Evolutionary conservation across 805 yeast species (phyloP).

Genomic region (Candida lessepsii): DNA sequence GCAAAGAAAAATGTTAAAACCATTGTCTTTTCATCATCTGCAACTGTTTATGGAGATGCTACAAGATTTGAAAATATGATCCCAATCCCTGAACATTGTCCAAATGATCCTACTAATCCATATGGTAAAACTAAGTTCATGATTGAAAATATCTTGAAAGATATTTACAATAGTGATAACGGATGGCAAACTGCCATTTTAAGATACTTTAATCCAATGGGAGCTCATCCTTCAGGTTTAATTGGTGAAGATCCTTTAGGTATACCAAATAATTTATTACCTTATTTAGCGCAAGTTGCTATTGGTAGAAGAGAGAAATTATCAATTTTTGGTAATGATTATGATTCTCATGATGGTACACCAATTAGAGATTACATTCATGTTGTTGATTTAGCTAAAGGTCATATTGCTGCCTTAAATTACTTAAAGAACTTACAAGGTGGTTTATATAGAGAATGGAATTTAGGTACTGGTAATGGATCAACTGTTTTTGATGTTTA

Average conservation of each 20-base stretch:
- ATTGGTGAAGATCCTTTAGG: constrained; percentile 83
- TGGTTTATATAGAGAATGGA: constrained; percentile 75
- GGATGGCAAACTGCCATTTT: constrained; percentile 58
- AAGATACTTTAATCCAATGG: constrained; percentile 81
- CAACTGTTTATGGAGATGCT: constrained; percentile 83
- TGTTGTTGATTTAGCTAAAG: constrained; percentile 75
- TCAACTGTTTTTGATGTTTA: constrained; percentile 72
- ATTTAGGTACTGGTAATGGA: constrained; percentile 81
- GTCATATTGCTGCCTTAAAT: constrained; percentile 69
- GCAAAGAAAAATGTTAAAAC: constrained; percentile 43
- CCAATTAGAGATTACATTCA: constrained; percentile 82
- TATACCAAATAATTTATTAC: constrained; percentile 72
- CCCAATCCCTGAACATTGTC: constrained; percentile 78
- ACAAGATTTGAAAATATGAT: constrained; percentile 68
- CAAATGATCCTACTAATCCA: constrained; percentile 72
- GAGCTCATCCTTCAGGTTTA: constrained; percentile 80
- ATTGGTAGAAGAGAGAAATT: constrained; percentile 66
- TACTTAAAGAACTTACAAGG: constrained; percentile 40
- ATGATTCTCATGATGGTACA: constrained; percentile 71
- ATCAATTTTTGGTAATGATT: constrained; percentile 70
- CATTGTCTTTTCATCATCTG: constrained; percentile 74
- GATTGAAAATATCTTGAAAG: constrained; percentile 62
- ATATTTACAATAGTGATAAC: constrained; percentile 46
- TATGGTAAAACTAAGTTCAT: constrained; percentile 71
- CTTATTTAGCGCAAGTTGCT: constrained; percentile 77